A percentile compares a stretch with the other conserved stretches of the same genome.
Conservation (phyloP, 257 asterid species). For the Solanum pinnatisectum region DNA sequence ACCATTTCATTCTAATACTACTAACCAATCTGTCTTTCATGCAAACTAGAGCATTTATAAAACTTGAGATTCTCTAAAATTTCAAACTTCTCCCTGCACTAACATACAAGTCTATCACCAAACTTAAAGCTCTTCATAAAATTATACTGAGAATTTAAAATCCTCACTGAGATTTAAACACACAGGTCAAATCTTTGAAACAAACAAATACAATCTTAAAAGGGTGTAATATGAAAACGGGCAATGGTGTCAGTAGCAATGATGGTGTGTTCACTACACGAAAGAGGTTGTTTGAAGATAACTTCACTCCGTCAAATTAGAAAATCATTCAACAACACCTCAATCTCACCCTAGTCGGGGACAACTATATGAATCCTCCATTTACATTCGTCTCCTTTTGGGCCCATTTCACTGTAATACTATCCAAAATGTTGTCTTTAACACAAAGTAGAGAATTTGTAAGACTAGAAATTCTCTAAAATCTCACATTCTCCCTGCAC, state of each 20-base stretch:
- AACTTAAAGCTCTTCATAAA: background rate
- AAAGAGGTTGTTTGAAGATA: constrained; percentile 14
- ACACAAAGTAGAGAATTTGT: too few relatives aligned
- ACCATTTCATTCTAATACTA: background rate
- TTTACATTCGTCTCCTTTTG: too few relatives aligned
- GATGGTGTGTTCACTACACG: constrained; percentile 92
- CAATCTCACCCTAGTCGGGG: background rate
- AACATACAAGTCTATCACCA: background rate
- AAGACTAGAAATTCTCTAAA: too few relatives aligned
- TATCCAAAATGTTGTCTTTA: too few relatives aligned
- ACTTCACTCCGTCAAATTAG: background rate
- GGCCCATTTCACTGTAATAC: too few relatives aligned
- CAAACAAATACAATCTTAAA: background rate
- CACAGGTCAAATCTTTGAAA: background rate
- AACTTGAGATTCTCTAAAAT: background rate
- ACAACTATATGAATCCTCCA: background rate
- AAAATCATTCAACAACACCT: background rate
- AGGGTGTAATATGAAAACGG: constrained; percentile 58
- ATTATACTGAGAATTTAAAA: background rate
- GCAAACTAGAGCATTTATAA: background rate
- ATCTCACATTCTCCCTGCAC: too few relatives aligned
- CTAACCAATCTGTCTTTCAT: background rate
- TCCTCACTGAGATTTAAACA: background rate
- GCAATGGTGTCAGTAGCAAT: constrained; percentile 86
- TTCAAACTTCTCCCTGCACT: background rate